phyloP scores from a whole-genome alignment of 2,329 filamentous ascomycete genomes.

The Microdochium bolleyi region DNA sequence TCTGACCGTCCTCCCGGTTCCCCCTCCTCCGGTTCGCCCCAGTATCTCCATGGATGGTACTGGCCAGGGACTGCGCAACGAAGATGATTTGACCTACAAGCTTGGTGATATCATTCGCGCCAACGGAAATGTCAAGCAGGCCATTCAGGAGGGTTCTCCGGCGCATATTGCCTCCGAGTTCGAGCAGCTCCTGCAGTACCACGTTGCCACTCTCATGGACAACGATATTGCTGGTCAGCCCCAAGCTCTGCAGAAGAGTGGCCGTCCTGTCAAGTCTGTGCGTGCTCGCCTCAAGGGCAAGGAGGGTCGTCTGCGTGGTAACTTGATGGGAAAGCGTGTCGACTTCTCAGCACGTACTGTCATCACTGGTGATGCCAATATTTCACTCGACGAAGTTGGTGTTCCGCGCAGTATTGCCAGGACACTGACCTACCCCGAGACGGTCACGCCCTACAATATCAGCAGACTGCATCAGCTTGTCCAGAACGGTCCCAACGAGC shows the following conservation, averaged over 20 bases:
- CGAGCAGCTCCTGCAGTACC: slow-evolving; percentile 87
- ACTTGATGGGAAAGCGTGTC: slow-evolving; percentile 99
- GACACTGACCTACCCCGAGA: slow-evolving; percentile 92
- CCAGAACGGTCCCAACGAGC: slow-evolving; percentile 86
- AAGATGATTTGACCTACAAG: slow-evolving; percentile 99
- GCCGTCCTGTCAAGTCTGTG: slow-evolving; percentile 92
- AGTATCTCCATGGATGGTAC: slow-evolving; percentile 97
- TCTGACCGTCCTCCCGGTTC: slow-evolving; percentile 87
- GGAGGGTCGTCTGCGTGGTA: slow-evolving; percentile 93
- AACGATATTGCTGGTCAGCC: slow-evolving; percentile 97
- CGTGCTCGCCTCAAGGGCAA: slow-evolving; percentile 97
- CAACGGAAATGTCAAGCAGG: slow-evolving; percentile 89
- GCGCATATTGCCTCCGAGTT: slow-evolving; percentile 89
- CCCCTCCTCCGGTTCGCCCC: slow-evolving; percentile 88
- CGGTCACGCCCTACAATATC: slow-evolving; percentile 97
- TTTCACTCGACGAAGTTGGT: slow-evolving; percentile 94
- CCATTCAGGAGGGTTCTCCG: slow-evolving; percentile 84
- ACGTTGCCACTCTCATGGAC: slow-evolving; percentile 99
- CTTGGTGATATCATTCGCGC: slow-evolving; percentile 96
- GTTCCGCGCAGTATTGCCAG: slow-evolving; percentile 89
- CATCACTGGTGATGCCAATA: slow-evolving; percentile 96
- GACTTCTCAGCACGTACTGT: slow-evolving; percentile 99
- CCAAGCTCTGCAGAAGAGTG: slow-evolving; percentile 92
- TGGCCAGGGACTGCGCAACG: slow-evolving; percentile 83
- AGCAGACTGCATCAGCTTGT: slow-evolving; percentile 83